Evolutionary conservation across 2,329 filamentous ascomycete genomes (phyloP).

Genomic region (Epichloe glyceriae): DNA sequence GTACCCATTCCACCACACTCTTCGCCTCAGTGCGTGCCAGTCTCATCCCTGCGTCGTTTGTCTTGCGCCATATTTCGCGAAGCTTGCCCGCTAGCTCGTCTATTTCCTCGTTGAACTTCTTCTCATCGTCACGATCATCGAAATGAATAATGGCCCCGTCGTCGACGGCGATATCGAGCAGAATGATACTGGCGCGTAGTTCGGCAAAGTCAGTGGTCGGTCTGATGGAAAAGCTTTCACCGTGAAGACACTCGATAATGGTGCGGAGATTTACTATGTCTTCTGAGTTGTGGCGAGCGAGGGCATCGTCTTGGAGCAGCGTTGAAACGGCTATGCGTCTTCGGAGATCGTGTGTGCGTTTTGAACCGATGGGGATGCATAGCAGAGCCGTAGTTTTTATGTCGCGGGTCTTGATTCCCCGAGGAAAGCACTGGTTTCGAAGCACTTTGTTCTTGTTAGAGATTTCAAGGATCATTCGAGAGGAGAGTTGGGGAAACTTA

Average conservation of each 20-base stretch:
- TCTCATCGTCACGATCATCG: slow-evolving; percentile 19
- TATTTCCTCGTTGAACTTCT: slow-evolving; percentile 54
- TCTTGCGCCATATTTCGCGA: slow-evolving; percentile 44
- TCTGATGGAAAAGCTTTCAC: slow-evolving; percentile 37
- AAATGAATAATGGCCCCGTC: slow-evolving; percentile 31
- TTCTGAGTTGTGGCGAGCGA: slow-evolving; percentile 29
- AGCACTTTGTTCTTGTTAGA: slow-evolving; percentile 28
- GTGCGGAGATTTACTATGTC: slow-evolving; percentile 27
- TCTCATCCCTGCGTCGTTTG: slow-evolving; percentile 62
- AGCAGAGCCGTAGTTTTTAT: slow-evolving; percentile 46
- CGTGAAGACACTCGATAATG: slow-evolving; percentile 32
- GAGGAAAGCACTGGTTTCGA: slow-evolving; percentile 33
- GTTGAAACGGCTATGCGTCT: slow-evolving; percentile 53
- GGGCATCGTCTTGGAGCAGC: slow-evolving; percentile 38
- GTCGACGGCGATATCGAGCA: slow-evolving; percentile 66
- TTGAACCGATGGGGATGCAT: slow-evolving; percentile 41
- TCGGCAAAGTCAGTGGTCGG: slow-evolving; percentile 53
- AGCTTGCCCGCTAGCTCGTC: slow-evolving; percentile 52
- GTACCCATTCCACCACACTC: slow-evolving; percentile 58
- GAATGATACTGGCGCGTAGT: slow-evolving; percentile 49
- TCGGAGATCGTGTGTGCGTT: slow-evolving; percentile 44
- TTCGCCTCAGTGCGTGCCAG: slow-evolving; percentile 67
- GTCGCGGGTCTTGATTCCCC: slow-evolving; percentile 30
- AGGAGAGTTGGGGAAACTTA: slow-evolving; percentile 18
- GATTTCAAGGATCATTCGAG: neutral